Conservation (phyloP, 345 rosid species). For the Pistacia atlantica region DNA sequence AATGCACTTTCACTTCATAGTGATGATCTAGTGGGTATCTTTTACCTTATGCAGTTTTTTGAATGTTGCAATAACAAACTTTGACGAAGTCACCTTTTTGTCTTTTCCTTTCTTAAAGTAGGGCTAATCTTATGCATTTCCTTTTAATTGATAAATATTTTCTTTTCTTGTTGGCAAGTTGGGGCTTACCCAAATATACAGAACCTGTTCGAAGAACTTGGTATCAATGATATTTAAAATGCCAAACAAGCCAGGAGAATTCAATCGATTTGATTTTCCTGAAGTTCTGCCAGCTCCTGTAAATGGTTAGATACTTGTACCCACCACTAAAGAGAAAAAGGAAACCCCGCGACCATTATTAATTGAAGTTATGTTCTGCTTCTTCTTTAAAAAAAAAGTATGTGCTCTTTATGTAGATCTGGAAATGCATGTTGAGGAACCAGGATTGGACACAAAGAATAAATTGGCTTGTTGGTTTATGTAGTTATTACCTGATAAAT, state of each 20-base stretch:
- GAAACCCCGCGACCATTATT: neutral
- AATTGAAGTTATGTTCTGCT: neutral
- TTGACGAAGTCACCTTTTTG: neutral
- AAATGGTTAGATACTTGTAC: conserved; percentile 57
- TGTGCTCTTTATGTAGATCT: too few relatives aligned
- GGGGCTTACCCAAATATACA: conserved; percentile 96
- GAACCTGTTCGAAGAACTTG: conserved; percentile 92
- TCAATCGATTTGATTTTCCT: conserved; percentile 91
- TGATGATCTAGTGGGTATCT: neutral
- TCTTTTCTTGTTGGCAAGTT: conserved; percentile 50
- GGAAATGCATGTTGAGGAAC: too few relatives aligned
- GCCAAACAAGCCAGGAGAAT: conserved; percentile 96
- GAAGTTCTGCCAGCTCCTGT: conserved; percentile 86
- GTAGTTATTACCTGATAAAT: too few relatives aligned
- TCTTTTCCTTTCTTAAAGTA: neutral
- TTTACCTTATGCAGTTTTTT: neutral
- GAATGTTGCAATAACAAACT: neutral
- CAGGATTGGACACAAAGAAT: too few relatives aligned
- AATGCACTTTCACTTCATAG: neutral
- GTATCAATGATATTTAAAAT: conserved; percentile 94
- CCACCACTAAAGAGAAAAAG: neutral
- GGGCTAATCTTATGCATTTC: conserved; percentile 3
- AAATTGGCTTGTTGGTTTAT: too few relatives aligned
- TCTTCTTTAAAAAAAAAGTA: too few relatives aligned
- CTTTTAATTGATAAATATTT: conserved; percentile 8